Percentiles rank a stretch among this genome's conserved stretches.
These are phyloP conservation scores for Zhuliangozyma blackwelliae DNA, from an alignment of 1,139 yeast genomes.

Conservation along the genomic window DNA sequence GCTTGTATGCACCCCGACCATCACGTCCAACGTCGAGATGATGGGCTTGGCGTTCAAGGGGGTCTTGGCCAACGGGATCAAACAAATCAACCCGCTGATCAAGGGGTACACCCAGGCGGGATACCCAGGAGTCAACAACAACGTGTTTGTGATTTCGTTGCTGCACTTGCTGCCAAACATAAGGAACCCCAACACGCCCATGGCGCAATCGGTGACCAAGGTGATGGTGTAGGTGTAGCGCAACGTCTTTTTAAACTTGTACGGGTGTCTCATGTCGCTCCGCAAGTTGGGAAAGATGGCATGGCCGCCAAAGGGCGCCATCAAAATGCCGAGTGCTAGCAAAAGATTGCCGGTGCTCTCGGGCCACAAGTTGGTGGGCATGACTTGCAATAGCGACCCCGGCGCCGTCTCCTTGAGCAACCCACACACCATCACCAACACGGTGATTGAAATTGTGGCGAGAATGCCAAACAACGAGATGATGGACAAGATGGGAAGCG, in stretches of 20 bases:
- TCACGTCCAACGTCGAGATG: constrained; percentile 53
- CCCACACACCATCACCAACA: constrained; percentile 38
- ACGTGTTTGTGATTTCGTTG: constrained; percentile 80
- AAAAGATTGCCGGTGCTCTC: constrained; percentile 35
- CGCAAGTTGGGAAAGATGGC: constrained; percentile 58
- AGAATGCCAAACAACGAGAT: constrained; percentile 44
- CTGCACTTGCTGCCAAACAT: constrained; percentile 80
- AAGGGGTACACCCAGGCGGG: constrained; percentile 62
- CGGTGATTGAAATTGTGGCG: constrained; percentile 41
- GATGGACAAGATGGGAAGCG: constrained; percentile 40
- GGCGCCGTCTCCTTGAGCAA: constrained; percentile 35
- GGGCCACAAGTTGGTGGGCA: constrained; percentile 51
- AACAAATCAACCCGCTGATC: constrained; percentile 68
- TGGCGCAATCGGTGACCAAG: constrained; percentile 62
- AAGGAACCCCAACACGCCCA: constrained; percentile 76
- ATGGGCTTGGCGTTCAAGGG: constrained; percentile 89
- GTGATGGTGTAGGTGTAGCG: constrained; percentile 57
- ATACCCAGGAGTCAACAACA: constrained; percentile 66
- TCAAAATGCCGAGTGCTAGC: constrained; percentile 50
- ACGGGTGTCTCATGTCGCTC: constrained; percentile 55
- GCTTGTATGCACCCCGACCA: constrained; percentile 19
- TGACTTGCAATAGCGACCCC: constrained; percentile 36
- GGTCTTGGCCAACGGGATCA: constrained; percentile 82
- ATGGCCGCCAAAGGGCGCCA: constrained; percentile 65
- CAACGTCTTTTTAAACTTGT: constrained; percentile 38